Percentiles rank a stretch among this genome's conserved stretches.
Conservation (phyloP, 73 alveolate species). For the Symbiodinium natans region DNA sequence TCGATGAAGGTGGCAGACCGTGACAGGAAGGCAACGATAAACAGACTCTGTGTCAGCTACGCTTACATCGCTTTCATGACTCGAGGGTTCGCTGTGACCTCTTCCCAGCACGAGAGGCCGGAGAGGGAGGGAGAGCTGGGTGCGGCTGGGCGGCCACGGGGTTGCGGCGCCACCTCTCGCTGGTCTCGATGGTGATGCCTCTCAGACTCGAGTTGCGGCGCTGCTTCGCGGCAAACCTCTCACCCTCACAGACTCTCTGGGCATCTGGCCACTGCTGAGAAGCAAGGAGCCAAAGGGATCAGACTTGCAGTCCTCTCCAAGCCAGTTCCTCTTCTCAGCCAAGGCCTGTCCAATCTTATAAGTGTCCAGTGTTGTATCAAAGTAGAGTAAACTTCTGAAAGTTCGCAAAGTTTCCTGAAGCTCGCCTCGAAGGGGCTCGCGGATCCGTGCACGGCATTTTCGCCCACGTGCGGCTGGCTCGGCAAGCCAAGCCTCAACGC, state of each 20-base stretch:
- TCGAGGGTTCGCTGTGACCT: too few species aligned
- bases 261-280: neutral
- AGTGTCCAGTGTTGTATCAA: too few species aligned
- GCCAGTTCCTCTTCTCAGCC: constrained; percentile 45
- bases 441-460: constrained; percentile 51
- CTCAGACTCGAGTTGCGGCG: neutral
- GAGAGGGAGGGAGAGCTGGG: too few species aligned
- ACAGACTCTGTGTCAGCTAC: too few species aligned
- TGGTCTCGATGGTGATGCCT: neutral
- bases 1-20: too few species aligned
- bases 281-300: constrained; percentile 60
- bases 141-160: constrained; percentile 59
- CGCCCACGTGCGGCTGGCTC: constrained; percentile 42
- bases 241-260: neutral
- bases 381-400: too few species aligned
- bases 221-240: too few species aligned
- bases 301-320: neutral
- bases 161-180: constrained; percentile 7
- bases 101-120: too few species aligned
- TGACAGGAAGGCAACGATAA: too few species aligned
- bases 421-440: constrained; percentile 76
- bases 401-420: too few species aligned
- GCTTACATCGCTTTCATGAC: too few species aligned
- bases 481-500: constrained; percentile 77
- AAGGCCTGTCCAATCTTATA: constrained; percentile 17